phyloP scores from a whole-genome alignment of 1,284 basidiomycete species.

The Cutaneotrichosporon cutaneum region DNA sequence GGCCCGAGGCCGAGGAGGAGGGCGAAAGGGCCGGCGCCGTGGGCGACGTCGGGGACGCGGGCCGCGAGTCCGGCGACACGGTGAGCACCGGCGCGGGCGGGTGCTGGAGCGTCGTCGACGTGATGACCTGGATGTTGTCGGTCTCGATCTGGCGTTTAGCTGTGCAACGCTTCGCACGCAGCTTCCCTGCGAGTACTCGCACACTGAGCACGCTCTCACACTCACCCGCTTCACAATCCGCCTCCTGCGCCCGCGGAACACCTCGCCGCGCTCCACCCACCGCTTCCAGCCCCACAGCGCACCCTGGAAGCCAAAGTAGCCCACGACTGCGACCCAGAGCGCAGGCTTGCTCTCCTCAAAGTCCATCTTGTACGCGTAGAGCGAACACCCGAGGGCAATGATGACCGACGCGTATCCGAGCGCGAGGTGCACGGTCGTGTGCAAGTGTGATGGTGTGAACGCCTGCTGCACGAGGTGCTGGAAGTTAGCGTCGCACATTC shows the following conservation, averaged over 20 bases:
- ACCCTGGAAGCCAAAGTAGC: conserved; percentile 40
- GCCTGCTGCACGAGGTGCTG: conserved; percentile 75
- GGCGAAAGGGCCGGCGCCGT: conserved; percentile 28
- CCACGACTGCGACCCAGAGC: conserved; percentile 71
- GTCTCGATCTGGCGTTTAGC: conserved; percentile 46
- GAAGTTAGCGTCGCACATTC: conserved; percentile 9
- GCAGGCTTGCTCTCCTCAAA: conserved; percentile 80
- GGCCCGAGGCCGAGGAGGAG: conserved; percentile 18
- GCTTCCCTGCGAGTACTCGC: background rate
- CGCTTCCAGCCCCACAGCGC: conserved; percentile 49
- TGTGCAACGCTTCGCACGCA: background rate
- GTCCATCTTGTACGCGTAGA: conserved; percentile 79
- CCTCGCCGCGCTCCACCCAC: conserved; percentile 49
- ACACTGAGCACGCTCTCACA: background rate
- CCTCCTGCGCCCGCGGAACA: conserved; percentile 49
- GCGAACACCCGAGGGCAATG: conserved; percentile 71
- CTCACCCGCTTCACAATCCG: conserved; percentile 52
- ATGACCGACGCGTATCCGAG: conserved; percentile 81
- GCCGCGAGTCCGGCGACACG: conserved; percentile 46
- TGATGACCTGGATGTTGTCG: conserved; percentile 44
- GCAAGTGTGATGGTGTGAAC: conserved; percentile 78
- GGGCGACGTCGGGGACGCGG: conserved; percentile 33
- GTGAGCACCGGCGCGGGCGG: conserved; percentile 34
- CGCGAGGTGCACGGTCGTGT: conserved; percentile 78
- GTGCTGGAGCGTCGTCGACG: conserved; percentile 38